Evolutionary conservation across 2,329 filamentous ascomycete genomes (phyloP), one percentile per base, ranked within the genome.

Genomic region (Pseudogymnoascus sp.): DNA sequence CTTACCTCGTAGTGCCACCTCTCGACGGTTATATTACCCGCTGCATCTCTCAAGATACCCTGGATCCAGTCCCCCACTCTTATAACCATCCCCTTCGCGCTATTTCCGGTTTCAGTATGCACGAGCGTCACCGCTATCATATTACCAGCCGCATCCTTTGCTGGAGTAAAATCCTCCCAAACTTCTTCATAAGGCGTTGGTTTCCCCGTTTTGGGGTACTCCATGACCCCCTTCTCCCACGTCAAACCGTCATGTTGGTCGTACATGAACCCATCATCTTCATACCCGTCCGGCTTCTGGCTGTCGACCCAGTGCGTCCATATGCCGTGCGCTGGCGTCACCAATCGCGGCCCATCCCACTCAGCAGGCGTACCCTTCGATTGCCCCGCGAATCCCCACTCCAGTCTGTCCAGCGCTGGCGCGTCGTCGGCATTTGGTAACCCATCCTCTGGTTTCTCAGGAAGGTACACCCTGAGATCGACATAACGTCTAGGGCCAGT

Each of bases 241-340:
- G 67, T 64, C 31, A 65, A 60, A 11, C 69, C 68, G 41, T 68
- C 60, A 4, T 65, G 63, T 53, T 68, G 67, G 4, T 67, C 63
- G 4, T 59, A 62, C 67, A 72, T 66, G 14, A 70, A 64, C 2
- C 70, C 71, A 59, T 71, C 67, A 61, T 72, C 71, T 56, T 69
- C 66, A 60, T 72, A 70, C 24, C 65, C 63, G 5, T 65, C 59
- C 35, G 65, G 59, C 31, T 59, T 66, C 35, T 65, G 62, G 14
- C 28, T 63, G 33, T 64, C 63, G 28, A 64, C 43, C 63, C 63
- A 64, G 28, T 62, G 63, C 8, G 65, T 64, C 69, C 65, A 70
- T 28, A 65, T 63, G 12, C 61, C 66, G 33, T 67, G 68, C 8
- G 62, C 59, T 22, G 61, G 60, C 53, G 6, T 63, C 24, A 28